Base-by-base conservation (phyloP, 805 yeast genomes). In the Kazachstania viticola region DNA sequence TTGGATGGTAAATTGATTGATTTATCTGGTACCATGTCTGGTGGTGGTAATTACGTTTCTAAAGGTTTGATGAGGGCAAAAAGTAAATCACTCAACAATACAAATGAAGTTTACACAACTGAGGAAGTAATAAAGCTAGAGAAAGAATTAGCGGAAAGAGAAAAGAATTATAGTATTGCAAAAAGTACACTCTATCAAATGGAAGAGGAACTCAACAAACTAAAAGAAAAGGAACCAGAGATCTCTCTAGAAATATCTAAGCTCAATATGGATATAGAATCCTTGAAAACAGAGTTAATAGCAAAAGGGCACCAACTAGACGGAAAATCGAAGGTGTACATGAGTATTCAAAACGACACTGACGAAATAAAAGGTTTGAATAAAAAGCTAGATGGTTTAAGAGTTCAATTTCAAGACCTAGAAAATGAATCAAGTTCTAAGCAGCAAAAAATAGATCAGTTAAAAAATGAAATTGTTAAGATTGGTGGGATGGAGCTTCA, bases 11-110 rank as follows among this genome's bases (percentile, higher is more conserved):
- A 84, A 45, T 62, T 91, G 15, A 88, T 91, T 35, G 96, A 87
- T 46, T 74, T 78, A 12, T 80, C 94, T 2, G 99, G 99, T 56
- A 82, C 96, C 1, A 76, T 93, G 77, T 75, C 94, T 29, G 99
- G 99, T 46, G 99, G 99, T 58, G 98, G 97, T 32, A 69, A 66
- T 33, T 62, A 69, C 25, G 69, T 67, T 7, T 66, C 70, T 13
- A 69, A 69, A 31, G 98, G 97, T 5, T 77, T 79, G 2, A 84
- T 91, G 94, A 73, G 67, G 36, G 30, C 48, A 36, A 58, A 68
- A 25, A n/a, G n/a, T n/a, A n/a, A n/a, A n/a, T n/a, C n/a, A n/a
- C n/a, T n/a, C n/a, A 50, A 62, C 22, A 42, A 34, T 19, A 34
- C 15, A n/a, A 33, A 30, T 14, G 33, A 37, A 9, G 17, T 37